Evolutionary conservation across 306 rosid species (phyloP).

Genomic region (Leucaena leucocephala): DNA sequence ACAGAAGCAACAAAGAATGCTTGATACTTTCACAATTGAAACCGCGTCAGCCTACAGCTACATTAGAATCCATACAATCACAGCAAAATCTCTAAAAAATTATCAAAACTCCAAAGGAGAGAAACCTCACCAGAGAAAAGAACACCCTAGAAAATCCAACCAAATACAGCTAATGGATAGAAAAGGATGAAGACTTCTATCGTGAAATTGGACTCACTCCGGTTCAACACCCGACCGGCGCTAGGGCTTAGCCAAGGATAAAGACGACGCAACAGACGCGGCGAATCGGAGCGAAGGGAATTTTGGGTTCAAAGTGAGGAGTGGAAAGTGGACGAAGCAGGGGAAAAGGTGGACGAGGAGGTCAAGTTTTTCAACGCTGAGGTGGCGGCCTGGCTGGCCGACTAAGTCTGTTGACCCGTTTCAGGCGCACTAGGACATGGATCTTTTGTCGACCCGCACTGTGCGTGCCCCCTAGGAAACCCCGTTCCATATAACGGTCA

Average conservation of each 20-base stretch:
- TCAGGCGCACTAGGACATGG: conserved; percentile 21
- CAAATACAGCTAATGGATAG: conserved; percentile 3
- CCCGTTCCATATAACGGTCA: no score
- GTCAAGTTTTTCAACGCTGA: conserved; percentile 33
- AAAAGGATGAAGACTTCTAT: neutral
- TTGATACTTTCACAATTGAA: neutral
- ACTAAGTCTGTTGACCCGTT: conserved; percentile 35
- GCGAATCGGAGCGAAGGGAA: neutral
- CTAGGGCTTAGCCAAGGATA: neutral
- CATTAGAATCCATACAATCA: conserved; percentile 26
- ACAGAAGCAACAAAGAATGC: neutral
- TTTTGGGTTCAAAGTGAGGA: neutral
- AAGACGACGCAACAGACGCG: neutral
- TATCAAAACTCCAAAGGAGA: conserved; percentile 12
- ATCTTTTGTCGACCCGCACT: neutral
- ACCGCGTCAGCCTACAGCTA: neutral
- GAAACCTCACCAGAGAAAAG: conserved; percentile 36
- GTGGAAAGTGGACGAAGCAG: neutral
- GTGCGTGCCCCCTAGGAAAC: no score
- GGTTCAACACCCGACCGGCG: conserved; percentile 38
- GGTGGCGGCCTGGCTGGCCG: conserved; percentile 45
- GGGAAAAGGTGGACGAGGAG: neutral
- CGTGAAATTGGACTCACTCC: neutral
- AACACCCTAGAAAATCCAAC: neutral
- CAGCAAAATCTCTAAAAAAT: neutral